These are phyloP conservation scores for Plenodomus biglobosus DNA, from an alignment of 2,329 filamentous ascomycete species.

Conservation along the genomic window DNA sequence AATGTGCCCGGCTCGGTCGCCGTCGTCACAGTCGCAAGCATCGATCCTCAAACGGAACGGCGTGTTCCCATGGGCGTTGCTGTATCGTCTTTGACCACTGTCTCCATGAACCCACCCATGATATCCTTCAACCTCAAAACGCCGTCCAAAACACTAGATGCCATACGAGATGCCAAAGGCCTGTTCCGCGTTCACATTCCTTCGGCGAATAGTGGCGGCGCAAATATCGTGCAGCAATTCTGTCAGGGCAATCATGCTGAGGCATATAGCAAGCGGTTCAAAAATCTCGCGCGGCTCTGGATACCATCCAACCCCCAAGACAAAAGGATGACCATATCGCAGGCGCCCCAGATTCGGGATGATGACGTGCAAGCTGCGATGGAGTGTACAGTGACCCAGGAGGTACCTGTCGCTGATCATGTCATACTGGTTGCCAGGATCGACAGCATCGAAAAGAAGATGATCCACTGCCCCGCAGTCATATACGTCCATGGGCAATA, in stretches of 20 bases:
- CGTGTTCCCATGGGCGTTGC: slow-evolving; percentile 50
- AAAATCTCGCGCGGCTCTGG: slow-evolving; percentile 5
- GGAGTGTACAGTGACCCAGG: slow-evolving; percentile 39
- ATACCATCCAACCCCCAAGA: slow-evolving; percentile 8
- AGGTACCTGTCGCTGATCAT: slow-evolving; percentile 51
- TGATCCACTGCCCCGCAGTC: slow-evolving; percentile 12
- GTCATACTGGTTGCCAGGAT: slow-evolving; percentile 52
- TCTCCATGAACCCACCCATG: slow-evolving; percentile 60
- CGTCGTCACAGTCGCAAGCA: slow-evolving; percentile 51
- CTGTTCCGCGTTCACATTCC: slow-evolving; percentile 57
- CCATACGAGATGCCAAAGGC: slow-evolving; percentile 49
- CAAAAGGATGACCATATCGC: slow-evolving; percentile 2
- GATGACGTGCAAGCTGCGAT: slow-evolving; percentile 31
- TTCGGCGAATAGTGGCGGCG: slow-evolving; percentile 27
- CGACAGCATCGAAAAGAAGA: slow-evolving; percentile 9
- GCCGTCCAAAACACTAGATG: slow-evolving; percentile 59
- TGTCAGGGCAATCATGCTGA: slow-evolving; percentile 30
- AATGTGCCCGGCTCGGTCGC: slow-evolving; percentile 60
- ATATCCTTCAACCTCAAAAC: slow-evolving; percentile 63
- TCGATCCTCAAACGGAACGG: slow-evolving; percentile 13
- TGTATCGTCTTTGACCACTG: slow-evolving; percentile 63
- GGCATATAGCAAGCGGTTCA: slow-evolving; percentile 21
- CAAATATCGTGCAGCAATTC: slow-evolving; percentile 34
- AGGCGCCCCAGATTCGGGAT: slow-evolving; percentile 20
- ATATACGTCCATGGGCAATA: slow-evolving; percentile 35